Percentiles rank a stretch among this genome's conserved stretches.
These are phyloP conservation scores for Leccinum variicolor DNA, from an alignment of 768 basidiomycete genomes.

Conservation along the genomic window DNA sequence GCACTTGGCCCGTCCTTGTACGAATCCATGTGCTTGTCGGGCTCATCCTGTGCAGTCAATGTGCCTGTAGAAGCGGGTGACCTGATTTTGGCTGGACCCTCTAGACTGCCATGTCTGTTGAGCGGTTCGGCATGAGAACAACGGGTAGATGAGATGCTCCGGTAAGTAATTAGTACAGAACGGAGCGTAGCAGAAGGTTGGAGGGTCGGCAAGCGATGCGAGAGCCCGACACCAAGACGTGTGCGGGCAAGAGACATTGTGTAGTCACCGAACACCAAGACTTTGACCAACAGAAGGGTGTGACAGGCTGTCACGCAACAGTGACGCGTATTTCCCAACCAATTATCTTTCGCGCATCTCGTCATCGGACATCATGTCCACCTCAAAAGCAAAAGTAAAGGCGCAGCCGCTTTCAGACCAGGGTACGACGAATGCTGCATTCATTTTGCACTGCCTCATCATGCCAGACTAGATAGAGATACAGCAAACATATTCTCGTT, in stretches of 20 bases:
- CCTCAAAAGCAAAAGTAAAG: slow-evolving; percentile 59
- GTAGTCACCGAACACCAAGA: slow-evolving; percentile 16
- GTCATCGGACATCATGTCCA: slow-evolving; percentile 42
- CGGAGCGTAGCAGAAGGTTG: slow-evolving; percentile 28
- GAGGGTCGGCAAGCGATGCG: slow-evolving; percentile 37
- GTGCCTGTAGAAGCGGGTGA: slow-evolving; percentile 34
- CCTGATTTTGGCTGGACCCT: slow-evolving; percentile 26
- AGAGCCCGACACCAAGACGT: slow-evolving; percentile 49
- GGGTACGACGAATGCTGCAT: slow-evolving; percentile 44
- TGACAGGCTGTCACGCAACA: slow-evolving; percentile 26
- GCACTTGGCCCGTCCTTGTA: slow-evolving; percentile 84
- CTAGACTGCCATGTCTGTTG: slow-evolving; percentile 13
- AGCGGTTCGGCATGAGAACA: slow-evolving; percentile 21
- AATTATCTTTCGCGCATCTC: slow-evolving; percentile 24
- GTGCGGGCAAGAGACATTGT: slow-evolving; percentile 58
- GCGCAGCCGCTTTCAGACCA: slow-evolving; percentile 59
- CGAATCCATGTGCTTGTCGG: slow-evolving; percentile 56
- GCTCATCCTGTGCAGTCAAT: slow-evolving; percentile 37
- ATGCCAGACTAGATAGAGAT: slow-evolving; percentile 66
- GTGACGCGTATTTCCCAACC: slow-evolving; percentile 25
- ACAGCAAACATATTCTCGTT: slow-evolving; percentile 74
- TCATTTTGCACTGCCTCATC: slow-evolving; percentile 29
- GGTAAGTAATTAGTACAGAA: slow-evolving; percentile 42
- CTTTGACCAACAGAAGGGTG: slow-evolving; percentile 11
- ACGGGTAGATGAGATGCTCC: slow-evolving; percentile 32